Base-by-base conservation (phyloP, 176 grass and related monocot species). In the Phoenix dactylifera region DNA sequence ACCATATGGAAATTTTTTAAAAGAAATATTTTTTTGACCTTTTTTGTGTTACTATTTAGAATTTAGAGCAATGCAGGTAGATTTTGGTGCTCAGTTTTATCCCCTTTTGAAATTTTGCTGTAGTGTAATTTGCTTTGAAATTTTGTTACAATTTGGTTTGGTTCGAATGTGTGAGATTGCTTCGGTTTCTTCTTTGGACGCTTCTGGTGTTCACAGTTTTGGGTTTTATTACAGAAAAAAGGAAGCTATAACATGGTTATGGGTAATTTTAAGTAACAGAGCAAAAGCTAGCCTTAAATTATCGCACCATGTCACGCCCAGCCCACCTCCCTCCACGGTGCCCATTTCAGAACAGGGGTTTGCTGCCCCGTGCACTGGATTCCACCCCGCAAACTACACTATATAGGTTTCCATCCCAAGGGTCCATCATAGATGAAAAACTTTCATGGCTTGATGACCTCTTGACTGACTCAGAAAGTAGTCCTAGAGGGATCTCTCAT, bases 401-500 rank as follows among this genome's bases (percentile, higher is more conserved):
- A 18, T 72, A 74, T 52, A 78, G 74, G 70, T 75, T 80, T 66
- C 75, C 80, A 50, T 79, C 79, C 1, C 62, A 83, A 62, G 80
- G 80, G 55, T 68, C 69, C 0, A 54, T 71, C 51, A 71, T 81
- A 55, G 58, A 77, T 54, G 84, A 89, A 6, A 79, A 86, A 3
- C 94, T 79, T 0, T 72, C 64, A 70, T 98, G 94, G 94, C 69
- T 98, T 1, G 82, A 93, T 58, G 85, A 98, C 72, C 84, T 98
- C 23, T 81, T 98, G 1, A 65, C 81, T 48, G 81, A 79, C 52
- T 72, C 78, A 30, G 85, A 81, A 64, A 82, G 29, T 69, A 63
- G 16, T 30, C 50, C 73, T 28, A 71, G 49, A 15, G 61, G 75
- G 52, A 79, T 76, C 51, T 81, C 76, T 62, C 82, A 92, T 24